These are phyloP conservation scores for Leucaena leucocephala DNA, from an alignment of 306 rosid genomes.

Conservation along the genomic window DNA sequence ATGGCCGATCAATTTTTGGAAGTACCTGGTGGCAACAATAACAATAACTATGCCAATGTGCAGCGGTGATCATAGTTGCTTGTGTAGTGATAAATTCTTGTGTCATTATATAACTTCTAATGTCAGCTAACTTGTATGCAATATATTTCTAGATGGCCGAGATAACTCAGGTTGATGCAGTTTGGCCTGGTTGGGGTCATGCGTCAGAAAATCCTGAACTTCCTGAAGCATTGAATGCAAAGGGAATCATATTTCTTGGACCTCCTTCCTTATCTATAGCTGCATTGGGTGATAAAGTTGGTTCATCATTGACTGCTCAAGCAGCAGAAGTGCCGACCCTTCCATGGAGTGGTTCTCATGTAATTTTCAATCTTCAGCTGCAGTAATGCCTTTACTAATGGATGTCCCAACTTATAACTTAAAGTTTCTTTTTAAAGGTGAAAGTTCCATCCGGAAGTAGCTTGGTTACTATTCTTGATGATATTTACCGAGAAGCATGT, in stretches of 20 bases:
- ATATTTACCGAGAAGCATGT: constrained; percentile 87
- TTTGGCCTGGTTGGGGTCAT: constrained; percentile 99
- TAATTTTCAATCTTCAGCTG: constrained; percentile 41
- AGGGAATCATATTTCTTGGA: constrained; percentile 92
- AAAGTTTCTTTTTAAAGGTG: constrained; percentile 59
- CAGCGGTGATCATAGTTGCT: constrained; percentile 64
- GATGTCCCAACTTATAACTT: constrained; percentile 22
- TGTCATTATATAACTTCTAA: constrained; percentile 18
- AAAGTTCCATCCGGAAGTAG: constrained; percentile 77
- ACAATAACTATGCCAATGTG: constrained; percentile 97
- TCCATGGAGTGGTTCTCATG: constrained; percentile 99
- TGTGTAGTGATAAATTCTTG: constrained; percentile 22
- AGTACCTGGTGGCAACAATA: constrained; percentile 99
- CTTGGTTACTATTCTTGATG: constrained; percentile 82
- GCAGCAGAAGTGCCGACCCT: constrained; percentile 97
- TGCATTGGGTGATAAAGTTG: constrained; percentile 97
- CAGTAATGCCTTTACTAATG: constrained; percentile 13
- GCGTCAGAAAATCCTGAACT: constrained; percentile 98
- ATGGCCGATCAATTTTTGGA: constrained; percentile 98
- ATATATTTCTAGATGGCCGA: constrained; percentile 76
- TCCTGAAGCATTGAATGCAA: constrained; percentile 88
- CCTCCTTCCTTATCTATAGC: constrained; percentile 93
- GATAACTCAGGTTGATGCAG: constrained; percentile 94
- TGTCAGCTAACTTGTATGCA: constrained; percentile 28
- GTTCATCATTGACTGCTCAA: constrained; percentile 96